These are phyloP conservation scores for carrot (Daucus carota) DNA, from an alignment of 129 eudicot species.

Conservation along the genomic window DNA sequence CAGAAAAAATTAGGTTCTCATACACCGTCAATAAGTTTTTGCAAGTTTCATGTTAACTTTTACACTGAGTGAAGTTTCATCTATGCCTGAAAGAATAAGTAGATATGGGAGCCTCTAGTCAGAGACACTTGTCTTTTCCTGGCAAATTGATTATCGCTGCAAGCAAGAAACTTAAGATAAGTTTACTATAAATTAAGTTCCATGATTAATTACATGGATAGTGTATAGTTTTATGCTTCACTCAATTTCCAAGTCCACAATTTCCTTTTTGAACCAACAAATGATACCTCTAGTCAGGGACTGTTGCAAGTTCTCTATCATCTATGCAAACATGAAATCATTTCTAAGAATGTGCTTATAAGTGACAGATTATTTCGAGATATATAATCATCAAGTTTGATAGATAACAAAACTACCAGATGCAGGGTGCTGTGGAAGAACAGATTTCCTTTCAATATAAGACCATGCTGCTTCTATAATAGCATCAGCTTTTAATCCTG, in stretches of 20 bases:
- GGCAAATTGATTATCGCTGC: too few species aligned
- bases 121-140: too few species aligned
- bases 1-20: neutral
- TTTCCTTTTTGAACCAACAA: neutral
- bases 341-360: neutral
- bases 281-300: neutral
- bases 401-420: constrained; percentile 35
- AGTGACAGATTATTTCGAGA: neutral
- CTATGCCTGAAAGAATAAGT: neutral
- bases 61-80: neutral
- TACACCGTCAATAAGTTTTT: too few species aligned
- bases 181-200: too few species aligned
- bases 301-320: constrained; percentile 1
- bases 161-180: neutral
- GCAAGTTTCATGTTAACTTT: neutral
- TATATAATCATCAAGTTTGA: neutral
- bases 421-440: constrained; percentile 64
- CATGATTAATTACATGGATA: neutral
- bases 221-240: neutral
- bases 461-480: constrained; percentile 70
- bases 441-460: constrained; percentile 52
- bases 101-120: neutral
- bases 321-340: neutral
- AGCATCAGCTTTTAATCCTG: constrained; percentile 62
- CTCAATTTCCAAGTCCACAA: neutral